A percentile compares a stretch with the other conserved stretches of the same genome.
Conservation (phyloP, 2,329 filamentous ascomycete species). For the Chalara sp. region DNA sequence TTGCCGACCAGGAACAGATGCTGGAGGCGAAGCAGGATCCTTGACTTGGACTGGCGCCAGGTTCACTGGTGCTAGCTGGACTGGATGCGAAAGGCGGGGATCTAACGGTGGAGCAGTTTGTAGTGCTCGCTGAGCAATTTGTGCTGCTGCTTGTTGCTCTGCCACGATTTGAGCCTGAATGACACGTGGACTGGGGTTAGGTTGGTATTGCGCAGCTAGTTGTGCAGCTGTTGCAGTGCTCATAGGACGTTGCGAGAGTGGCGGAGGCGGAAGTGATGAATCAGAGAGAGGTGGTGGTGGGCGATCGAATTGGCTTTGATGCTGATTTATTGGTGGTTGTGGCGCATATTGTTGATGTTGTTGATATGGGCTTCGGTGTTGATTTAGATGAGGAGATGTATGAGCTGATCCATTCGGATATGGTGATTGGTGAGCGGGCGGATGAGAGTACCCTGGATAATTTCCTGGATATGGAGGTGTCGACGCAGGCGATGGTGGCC, state of each 20-base stretch:
- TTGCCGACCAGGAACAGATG: neutral
- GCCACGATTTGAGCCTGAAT: constrained; percentile 31
- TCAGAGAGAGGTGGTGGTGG: constrained; percentile 28
- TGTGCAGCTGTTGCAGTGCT: constrained; percentile 12
- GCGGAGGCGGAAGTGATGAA: constrained; percentile 26
- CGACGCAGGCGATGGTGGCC: constrained; percentile 49
- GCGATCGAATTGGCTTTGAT: constrained; percentile 25
- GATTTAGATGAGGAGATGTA: constrained; percentile 22
- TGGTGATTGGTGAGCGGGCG: constrained; percentile 23
- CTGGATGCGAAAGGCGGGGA: constrained; percentile 15
- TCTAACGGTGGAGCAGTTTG: constrained; percentile 20
- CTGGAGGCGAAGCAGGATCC: neutral
- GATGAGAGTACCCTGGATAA: constrained; percentile 30
- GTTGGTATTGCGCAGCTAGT: constrained; percentile 21
- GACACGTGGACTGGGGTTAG: constrained; percentile 30
- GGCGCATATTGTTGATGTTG: constrained; percentile 9
- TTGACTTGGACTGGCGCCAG: constrained; percentile 12
- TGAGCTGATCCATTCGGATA: constrained; percentile 20
- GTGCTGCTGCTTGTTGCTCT: constrained; percentile 25
- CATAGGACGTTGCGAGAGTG: constrained; percentile 15
- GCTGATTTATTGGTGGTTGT: constrained; percentile 11
- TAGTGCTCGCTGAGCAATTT: constrained; percentile 22
- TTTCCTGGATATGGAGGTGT: constrained; percentile 42
- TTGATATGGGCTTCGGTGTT: constrained; percentile 21
- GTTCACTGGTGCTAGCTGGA: constrained; percentile 15